phyloP scores from a whole-genome alignment of 148 eudicot species.

The Arctostaphylos glauca region DNA sequence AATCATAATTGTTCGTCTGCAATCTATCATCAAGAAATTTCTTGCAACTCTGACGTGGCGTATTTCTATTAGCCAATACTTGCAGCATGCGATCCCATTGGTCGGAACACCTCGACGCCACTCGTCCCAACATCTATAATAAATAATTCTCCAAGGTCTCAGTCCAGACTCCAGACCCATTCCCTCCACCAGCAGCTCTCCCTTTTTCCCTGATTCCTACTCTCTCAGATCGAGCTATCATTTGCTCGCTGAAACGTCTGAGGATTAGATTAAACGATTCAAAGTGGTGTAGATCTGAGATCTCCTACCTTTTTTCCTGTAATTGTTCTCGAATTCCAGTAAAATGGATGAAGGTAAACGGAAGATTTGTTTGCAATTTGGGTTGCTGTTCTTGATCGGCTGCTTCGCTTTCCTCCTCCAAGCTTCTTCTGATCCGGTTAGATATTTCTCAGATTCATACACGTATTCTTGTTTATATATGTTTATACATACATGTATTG shows the following conservation, averaged over 20 bases:
- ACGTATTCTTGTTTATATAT: background rate
- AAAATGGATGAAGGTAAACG: constrained; percentile 45
- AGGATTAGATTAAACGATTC: background rate
- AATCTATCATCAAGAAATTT: background rate
- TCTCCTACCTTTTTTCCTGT: background rate
- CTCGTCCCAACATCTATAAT: background rate
- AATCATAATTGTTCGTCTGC: background rate
- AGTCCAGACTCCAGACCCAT: background rate
- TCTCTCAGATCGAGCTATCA: background rate
- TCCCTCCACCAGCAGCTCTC: background rate
- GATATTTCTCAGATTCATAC: constrained; percentile 11
- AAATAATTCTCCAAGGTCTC: background rate
- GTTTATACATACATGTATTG: background rate
- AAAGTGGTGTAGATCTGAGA: background rate
- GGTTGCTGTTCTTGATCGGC: constrained; percentile 31
- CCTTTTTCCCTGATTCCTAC: background rate
- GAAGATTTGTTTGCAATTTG: constrained; percentile 25
- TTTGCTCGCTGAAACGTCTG: background rate
- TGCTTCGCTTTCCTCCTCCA: constrained; percentile 43
- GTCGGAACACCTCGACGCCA: constrained; percentile 36
- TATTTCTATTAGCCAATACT: constrained; percentile 17
- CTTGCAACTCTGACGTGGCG: constrained; percentile 29
- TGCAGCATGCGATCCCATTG: constrained; percentile 43
- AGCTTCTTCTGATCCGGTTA: constrained; percentile 65
- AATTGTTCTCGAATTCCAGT: background rate